Evolutionary conservation across 805 yeast species (phyloP), one percentile per base, ranked within the genome.

Genomic region (Myxozyma geophila): DNA sequence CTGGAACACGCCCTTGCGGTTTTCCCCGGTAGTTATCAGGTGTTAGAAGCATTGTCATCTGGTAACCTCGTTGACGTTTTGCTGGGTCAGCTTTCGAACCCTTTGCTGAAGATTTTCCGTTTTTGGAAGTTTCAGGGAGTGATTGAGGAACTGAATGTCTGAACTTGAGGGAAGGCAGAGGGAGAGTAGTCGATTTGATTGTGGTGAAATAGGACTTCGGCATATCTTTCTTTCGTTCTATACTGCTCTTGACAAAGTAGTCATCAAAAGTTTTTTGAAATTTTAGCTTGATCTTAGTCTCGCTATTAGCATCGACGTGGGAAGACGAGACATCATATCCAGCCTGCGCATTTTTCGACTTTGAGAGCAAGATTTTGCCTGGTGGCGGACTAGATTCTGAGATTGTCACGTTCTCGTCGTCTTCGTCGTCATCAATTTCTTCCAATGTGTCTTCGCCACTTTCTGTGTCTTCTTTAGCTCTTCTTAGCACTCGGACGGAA

Each of bases 231-330:
- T 35, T 40, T 12, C 66, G 62, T 36, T 49, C 46, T 35, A 54
- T 44, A 37, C 67, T 63, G 13, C 40, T 50, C 13, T 23, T 43
- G 33, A 63, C 67, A 28, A 51, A 35, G 52, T 63, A 63, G 36
- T 63, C 67, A 39, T 59, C 63, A 41, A 63, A 63, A 6, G 54
- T 51, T 44, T 54, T 59, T 19, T 63, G 63, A 52, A 63, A 63
- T 41, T 63, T 63, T 37, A 59, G 49, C 49, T 53, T 57, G 48
- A 63, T 59, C 39, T 51, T 59, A 8, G 60, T 51, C 15, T 59
- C 67, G 3, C 40, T 36, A 48, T 52, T 36, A 17, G 58, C 33
- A 36, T 63, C 66, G 40, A 49, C 39, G 5, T 35, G 40, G 28
- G 57, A 54, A 9, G 50, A 19, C 33, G 54, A 7, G 12, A 36